Evolutionary conservation across 495 filamentous ascomycete species (phyloP).

Genomic region (Bombardia bombarda): DNA sequence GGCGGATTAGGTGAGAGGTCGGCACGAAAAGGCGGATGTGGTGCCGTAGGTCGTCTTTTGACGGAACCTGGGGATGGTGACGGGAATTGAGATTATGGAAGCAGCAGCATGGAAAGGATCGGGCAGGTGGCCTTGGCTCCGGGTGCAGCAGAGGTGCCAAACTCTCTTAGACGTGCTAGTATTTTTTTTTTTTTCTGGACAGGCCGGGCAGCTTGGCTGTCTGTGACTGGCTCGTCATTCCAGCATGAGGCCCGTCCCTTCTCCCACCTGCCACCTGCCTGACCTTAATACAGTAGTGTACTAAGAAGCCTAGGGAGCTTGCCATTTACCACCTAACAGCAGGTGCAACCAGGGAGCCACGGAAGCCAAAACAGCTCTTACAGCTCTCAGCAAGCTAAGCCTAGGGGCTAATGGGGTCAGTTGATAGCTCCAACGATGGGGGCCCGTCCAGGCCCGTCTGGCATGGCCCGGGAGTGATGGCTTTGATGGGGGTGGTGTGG

Average conservation of each 20-base stretch:
- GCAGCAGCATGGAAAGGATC: not conserved
- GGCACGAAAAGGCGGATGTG: not conserved
- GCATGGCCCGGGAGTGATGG: no score
- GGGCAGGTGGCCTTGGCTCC: not conserved
- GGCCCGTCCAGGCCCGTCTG: no score
- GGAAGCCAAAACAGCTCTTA: no score
- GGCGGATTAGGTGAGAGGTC: not conserved
- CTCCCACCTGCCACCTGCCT: no score
- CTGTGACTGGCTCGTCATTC: not conserved
- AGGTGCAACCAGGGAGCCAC: no score
- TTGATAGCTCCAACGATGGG: no score
- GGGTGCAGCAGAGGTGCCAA: not conserved
- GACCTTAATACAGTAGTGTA: not conserved
- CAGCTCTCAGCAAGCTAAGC: no score
- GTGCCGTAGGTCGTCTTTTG: not conserved
- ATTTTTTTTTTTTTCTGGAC: not conserved
- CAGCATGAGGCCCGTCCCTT: not conserved
- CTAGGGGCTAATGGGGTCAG: no score
- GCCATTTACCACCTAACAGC: not conserved
- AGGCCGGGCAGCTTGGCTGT: not conserved
- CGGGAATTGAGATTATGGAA: not conserved
- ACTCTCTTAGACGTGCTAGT: not conserved
- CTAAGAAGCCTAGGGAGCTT: not conserved
- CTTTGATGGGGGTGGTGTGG: no score
- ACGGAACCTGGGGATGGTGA: not conserved